A percentile compares a stretch with the other conserved stretches of the same genome.
Evolutionary conservation across 352 stramenopile genomes (phyloP).

Genomic region (Phytophthora sp.): DNA sequence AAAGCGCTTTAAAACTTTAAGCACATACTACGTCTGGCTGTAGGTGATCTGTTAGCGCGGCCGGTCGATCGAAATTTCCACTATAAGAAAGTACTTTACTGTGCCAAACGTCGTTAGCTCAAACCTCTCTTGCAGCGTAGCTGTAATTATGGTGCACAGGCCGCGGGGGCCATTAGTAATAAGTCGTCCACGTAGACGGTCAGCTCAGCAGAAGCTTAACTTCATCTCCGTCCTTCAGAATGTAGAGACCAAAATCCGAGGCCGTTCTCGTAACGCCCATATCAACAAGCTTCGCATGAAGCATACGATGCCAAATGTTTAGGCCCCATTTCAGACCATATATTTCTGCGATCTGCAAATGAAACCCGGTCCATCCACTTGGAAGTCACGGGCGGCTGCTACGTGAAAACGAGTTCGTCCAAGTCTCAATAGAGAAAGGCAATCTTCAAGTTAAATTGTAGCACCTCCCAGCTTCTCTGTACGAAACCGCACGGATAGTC

Average conservation of each 20-base stretch:
- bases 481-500: slow-evolving; percentile 9
- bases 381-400: slow-evolving; percentile 12
- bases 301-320: no score
- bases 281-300: background rate
- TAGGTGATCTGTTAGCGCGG: no score
- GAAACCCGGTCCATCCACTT: no score
- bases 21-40: no score
- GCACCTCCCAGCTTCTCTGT: background rate
- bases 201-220: slow-evolving; percentile 1
- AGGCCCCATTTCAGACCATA: no score
- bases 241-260: slow-evolving; percentile 11
- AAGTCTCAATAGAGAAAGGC: slow-evolving; percentile 16
- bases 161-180: slow-evolving; percentile 7
- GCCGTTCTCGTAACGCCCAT: background rate
- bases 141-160: no score
- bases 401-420: slow-evolving; percentile 13
- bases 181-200: slow-evolving; percentile 19
- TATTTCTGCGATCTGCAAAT: no score
- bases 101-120: no score
- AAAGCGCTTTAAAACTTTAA: no score
- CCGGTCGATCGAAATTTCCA: no score
- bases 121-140: no score
- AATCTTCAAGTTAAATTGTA: slow-evolving; percentile 19
- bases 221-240: background rate
- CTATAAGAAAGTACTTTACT: no score